Evolutionary conservation across 257 asterid species (phyloP).

Genomic region (Petunia secreta): DNA sequence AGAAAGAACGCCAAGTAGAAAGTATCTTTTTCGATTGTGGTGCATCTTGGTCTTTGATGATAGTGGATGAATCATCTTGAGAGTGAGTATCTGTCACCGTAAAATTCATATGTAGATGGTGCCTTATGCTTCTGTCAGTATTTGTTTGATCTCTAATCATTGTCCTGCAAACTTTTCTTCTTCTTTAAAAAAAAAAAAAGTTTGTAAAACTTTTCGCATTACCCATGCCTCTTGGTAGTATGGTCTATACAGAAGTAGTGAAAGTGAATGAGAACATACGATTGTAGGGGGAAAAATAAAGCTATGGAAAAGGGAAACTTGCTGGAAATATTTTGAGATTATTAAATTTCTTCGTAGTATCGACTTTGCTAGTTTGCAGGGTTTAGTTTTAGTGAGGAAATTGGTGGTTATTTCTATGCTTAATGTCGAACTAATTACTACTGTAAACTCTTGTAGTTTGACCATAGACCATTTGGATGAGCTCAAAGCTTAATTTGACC

Average conservation of each 20-base stretch:
- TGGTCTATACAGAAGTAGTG: neutral
- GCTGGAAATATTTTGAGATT: neutral
- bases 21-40: neutral
- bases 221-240: neutral
- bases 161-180: neutral
- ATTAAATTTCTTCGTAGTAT: neutral
- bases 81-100: neutral
- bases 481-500: neutral
- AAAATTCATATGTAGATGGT: neutral
- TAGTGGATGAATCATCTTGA: neutral
- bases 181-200: too few species aligned
- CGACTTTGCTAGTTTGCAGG: neutral
- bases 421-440: neutral
- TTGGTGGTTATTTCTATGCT: neutral
- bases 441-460: neutral
- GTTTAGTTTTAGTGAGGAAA: slow-evolving; percentile 3
- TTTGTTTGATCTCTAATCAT: slow-evolving; percentile 10
- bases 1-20: neutral
- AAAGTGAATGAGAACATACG: neutral
- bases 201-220: neutral
- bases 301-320: neutral
- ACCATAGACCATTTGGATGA: neutral
- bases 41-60: slow-evolving; percentile 13
- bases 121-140: neutral
- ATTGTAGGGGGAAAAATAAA: neutral